Percentiles rank a stretch among this genome's conserved stretches.
Evolutionary conservation across 2,329 filamentous ascomycete genomes (phyloP).

Genomic region (Phialophora verrucosa): DNA sequence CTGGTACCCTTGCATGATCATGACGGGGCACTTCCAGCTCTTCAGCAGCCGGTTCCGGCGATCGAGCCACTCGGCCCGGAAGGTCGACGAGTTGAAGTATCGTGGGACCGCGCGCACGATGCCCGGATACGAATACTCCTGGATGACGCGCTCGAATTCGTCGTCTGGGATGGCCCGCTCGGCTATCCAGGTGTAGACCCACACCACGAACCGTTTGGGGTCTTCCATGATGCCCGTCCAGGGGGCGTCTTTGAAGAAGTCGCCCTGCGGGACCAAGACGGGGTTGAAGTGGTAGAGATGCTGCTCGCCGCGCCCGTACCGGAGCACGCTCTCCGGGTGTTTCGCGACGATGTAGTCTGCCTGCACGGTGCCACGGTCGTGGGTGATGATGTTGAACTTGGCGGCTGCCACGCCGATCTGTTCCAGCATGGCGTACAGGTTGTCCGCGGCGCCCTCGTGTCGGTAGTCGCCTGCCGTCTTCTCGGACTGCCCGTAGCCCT

Average conservation of each 20-base stretch:
- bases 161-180: constrained; percentile 4
- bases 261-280: constrained; percentile 20
- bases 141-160: constrained; percentile 15
- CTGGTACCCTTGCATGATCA: constrained; percentile 23
- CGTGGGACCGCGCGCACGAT: constrained; percentile 17
- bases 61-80: constrained; percentile 24
- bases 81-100: constrained; percentile 29
- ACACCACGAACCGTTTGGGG: constrained; percentile 2
- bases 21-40: constrained; percentile 22
- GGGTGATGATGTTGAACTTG: constrained; percentile 24
- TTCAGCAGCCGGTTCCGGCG: constrained; percentile 16
- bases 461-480: constrained; percentile 25
- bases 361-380: constrained; percentile 27
- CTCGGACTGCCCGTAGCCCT: constrained; percentile 27
- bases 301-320: constrained; percentile 28
- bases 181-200: constrained; percentile 13
- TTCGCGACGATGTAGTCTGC: constrained; percentile 28
- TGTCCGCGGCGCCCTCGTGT: constrained; percentile 23
- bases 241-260: constrained; percentile 23
- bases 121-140: constrained; percentile 20
- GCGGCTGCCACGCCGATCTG: constrained; percentile 5
- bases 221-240: constrained; percentile 24
- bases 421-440: constrained; percentile 22
- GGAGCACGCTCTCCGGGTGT: constrained; percentile 16
- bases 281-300: constrained; percentile 28